Evolutionary conservation across 495 filamentous ascomycete genomes (phyloP).

Genomic region (Tuber borchii): DNA sequence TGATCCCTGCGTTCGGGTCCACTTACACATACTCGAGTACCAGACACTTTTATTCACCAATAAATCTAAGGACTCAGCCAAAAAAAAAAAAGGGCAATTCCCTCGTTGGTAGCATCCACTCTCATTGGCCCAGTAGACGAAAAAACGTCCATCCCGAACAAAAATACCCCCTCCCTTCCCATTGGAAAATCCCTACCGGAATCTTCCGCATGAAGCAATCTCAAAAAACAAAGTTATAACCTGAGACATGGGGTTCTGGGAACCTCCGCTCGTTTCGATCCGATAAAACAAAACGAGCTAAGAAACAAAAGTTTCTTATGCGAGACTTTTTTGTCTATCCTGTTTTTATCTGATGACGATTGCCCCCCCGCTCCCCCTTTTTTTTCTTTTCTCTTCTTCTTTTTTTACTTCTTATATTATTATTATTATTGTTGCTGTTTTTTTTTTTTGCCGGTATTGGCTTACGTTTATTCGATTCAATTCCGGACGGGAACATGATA

Average conservation of each 20-base stretch:
- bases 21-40: too few relatives aligned
- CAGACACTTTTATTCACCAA: too few relatives aligned
- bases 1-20: too few relatives aligned
- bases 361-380: not conserved
- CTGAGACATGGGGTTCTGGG: too few relatives aligned
- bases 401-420: not conserved
- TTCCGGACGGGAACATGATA: not conserved
- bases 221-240: too few relatives aligned
- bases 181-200: conserved; percentile 3
- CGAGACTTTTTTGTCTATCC: not conserved
- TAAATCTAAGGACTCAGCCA: too few relatives aligned
- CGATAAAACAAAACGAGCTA: not conserved
- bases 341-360: not conserved
- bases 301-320: not conserved
- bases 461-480: not conserved
- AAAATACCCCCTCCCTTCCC: not conserved
- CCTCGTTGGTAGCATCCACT: not conserved
- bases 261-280: not conserved
- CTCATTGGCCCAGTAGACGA: not conserved
- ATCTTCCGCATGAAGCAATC: not conserved
- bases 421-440: not conserved
- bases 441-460: not conserved
- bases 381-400: not conserved
- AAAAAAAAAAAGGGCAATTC: too few relatives aligned
- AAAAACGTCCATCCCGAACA: not conserved